Evolutionary conservation across 495 filamentous ascomycete species (phyloP), one percentile per base, ranked within the genome.

Genomic region (Sporormia fimetaria): DNA sequence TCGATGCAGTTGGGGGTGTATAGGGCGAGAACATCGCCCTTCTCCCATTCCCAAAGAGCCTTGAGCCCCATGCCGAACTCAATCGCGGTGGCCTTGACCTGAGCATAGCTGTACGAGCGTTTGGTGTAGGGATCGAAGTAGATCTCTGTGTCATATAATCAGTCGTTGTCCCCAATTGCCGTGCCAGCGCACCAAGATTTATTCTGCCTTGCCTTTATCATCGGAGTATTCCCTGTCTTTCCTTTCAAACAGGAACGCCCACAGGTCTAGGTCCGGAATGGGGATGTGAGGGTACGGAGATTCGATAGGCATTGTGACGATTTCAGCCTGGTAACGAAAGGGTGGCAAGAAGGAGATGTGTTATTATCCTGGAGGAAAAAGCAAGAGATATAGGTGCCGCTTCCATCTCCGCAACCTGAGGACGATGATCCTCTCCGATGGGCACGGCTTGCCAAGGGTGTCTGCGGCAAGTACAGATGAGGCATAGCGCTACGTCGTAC

Each of bases 41-140:
- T 87, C 44, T 71, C 68, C 83, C 85, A 95, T 31, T 76, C 67
- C 67, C 74, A 93, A 21, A 67, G 44, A n/a, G 69, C 66, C 54
- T 76, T 78, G 8, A 96, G 66, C 0, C 86, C 90, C 35, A 76
- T 74, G 18, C 85, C 90, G 52, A 96, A 92, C 16, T 76, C 72
- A 33, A 77, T 58, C 2, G 83, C 78, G 11, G 74, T 70, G 24
- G 64, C 63, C 42, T 73, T 77, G 21, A 83, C 58, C 30, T 80
- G 66, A n/a, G 68, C 64, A 63, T 74, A 90, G 40, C 78, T 94
- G 59, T 93, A 81, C 10, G 70, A 68, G 17, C 82, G 77, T 26
- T 69, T 64, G 0, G 81, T 86, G 33, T 81, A 73, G 40, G 76
- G 72, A 64, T 92, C 85, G 40, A 75, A 65, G 61, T 83, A 86